Conservation (phyloP, 495 filamentous ascomycete species). For the Chaetomidium leptoderma region DNA sequence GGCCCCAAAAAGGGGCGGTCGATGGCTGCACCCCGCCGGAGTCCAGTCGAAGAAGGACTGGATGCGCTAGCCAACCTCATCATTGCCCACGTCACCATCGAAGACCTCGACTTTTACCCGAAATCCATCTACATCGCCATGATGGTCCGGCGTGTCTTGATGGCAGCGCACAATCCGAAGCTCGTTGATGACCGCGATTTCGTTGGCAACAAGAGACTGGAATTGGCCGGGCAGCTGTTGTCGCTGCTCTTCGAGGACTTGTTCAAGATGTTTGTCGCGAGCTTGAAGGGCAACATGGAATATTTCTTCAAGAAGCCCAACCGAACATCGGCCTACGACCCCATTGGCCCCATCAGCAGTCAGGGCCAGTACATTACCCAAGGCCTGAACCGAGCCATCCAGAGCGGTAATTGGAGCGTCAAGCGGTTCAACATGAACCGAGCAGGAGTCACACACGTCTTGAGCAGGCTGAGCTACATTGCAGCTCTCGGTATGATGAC, state of each 20-base stretch:
- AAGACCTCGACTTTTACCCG: conserved; percentile 83
- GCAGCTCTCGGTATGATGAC: conserved; percentile 99
- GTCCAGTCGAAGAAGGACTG: conserved; percentile 78
- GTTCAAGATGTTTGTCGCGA: conserved; percentile 87
- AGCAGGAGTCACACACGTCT: conserved; percentile 92
- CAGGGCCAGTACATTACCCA: conserved; percentile 78
- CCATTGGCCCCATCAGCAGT: conserved; percentile 65
- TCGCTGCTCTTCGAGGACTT: conserved; percentile 95
- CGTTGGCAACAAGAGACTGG: conserved; percentile 93
- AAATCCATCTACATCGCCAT: conserved; percentile 94
- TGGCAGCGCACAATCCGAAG: conserved; percentile 82
- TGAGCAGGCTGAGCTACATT: conserved; percentile 94
- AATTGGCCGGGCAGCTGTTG: conserved; percentile 89
- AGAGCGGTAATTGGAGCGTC: conserved; percentile 95
- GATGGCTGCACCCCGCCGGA: conserved; percentile 47
- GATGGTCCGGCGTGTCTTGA: conserved; percentile 90
- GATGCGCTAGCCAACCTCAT: conserved; percentile 89
- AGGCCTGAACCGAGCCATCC: conserved; percentile 89
- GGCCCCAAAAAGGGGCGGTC: conserved; percentile 49
- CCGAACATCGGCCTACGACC: conserved; percentile 80
- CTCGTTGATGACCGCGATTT: conserved; percentile 96
- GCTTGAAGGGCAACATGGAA: conserved; percentile 86
- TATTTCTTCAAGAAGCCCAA: conserved; percentile 88
- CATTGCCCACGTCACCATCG: conserved; percentile 87
- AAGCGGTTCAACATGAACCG: conserved; percentile 98